Evolutionary conservation across 2,329 filamentous ascomycete genomes (phyloP).

Genomic region (Pestalotiopsis sp.): DNA sequence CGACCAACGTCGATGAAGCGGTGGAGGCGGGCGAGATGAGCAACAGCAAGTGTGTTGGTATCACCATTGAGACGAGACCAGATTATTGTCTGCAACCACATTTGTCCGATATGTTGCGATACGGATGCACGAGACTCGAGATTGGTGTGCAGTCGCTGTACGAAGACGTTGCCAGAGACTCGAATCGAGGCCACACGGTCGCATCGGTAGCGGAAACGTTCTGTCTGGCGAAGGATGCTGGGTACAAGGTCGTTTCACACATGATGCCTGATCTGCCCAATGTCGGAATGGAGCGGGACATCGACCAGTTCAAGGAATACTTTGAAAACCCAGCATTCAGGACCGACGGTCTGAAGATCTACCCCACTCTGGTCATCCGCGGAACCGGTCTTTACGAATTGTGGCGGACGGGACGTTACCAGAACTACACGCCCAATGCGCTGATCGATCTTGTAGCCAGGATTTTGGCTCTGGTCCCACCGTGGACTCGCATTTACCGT

Average conservation of each 20-base stretch:
- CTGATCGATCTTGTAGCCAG: slow-evolving; percentile 93
- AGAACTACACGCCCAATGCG: slow-evolving; percentile 98
- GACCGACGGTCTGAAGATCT: slow-evolving; percentile 97
- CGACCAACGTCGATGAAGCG: slow-evolving; percentile 91
- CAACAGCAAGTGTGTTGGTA: slow-evolving; percentile 95
- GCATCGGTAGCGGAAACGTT: slow-evolving; percentile 96
- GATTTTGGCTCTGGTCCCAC: slow-evolving; percentile 92
- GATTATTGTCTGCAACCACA: slow-evolving; percentile 98
- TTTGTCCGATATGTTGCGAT: slow-evolving; percentile 93
- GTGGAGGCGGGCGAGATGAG: slow-evolving; percentile 95
- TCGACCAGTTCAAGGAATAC: slow-evolving; percentile 97
- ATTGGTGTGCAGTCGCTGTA: slow-evolving; percentile 96
- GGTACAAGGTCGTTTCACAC: slow-evolving; percentile 98
- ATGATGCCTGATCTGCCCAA: slow-evolving; percentile 99
- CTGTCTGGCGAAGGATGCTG: slow-evolving; percentile 94
- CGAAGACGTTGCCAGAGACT: slow-evolving; percentile 97
- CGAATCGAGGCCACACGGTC: slow-evolving; percentile 95
- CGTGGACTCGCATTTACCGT: slow-evolving; percentile 98
- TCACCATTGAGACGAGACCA: slow-evolving; percentile 95
- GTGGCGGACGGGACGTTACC: slow-evolving; percentile 95
- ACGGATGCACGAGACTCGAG: slow-evolving; percentile 92
- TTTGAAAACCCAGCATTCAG: slow-evolving; percentile 96
- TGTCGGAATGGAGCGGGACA: slow-evolving; percentile 95
- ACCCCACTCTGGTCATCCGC: slow-evolving; percentile 94
- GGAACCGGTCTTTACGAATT: slow-evolving; percentile 96